phyloP scores from a whole-genome alignment of 306 rosid species.

The Pachyrhizus erosus region DNA sequence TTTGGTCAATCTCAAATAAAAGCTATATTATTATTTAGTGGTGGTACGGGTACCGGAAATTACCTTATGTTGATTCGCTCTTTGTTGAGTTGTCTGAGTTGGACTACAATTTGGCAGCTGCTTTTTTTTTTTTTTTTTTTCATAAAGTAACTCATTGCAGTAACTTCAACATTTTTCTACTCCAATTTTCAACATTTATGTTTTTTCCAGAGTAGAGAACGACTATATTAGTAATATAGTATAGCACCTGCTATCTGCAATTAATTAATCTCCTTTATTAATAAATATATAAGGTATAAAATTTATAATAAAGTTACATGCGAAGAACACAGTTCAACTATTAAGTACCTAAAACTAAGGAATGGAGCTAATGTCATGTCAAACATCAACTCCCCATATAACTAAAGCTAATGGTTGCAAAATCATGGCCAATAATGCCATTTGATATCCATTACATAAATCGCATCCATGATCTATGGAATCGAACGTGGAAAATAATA shows the following conservation, averaged over 20 bases:
- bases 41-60: no score
- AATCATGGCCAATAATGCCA: background rate
- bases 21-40: slow-evolving; percentile 29
- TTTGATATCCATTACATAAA: background rate
- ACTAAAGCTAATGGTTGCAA: background rate
- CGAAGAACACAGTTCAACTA: background rate
- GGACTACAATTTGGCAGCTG: slow-evolving; percentile 40
- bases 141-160: background rate
- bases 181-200: background rate
- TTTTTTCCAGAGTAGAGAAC: background rate
- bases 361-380: background rate
- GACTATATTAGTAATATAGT: background rate
- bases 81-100: slow-evolving; percentile 31
- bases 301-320: background rate
- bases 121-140: background rate
- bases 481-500: background rate
- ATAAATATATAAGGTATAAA: background rate
- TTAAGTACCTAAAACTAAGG: background rate
- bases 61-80: slow-evolving; percentile 17
- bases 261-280: background rate
- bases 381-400: background rate
- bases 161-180: slow-evolving; percentile 5
- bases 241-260: background rate
- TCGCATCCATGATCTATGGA: background rate
- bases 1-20: slow-evolving; percentile 34